Evolutionary conservation across 2,329 filamentous ascomycete species (phyloP).

Genomic region (Arthrinium phaeospermum): DNA sequence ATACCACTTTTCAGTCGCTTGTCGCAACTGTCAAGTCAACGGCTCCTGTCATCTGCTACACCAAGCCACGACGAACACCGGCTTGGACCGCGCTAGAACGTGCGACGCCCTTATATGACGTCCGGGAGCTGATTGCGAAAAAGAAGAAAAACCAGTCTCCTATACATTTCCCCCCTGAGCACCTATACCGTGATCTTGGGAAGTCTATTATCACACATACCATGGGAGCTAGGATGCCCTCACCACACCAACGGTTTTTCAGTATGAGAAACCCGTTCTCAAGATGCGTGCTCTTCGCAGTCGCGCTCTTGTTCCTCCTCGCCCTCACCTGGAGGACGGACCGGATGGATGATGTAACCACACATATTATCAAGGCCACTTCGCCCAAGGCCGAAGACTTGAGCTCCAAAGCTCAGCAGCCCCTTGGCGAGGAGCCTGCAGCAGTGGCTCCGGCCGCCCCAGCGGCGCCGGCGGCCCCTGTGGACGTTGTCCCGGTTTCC

Average conservation of each 20-base stretch:
- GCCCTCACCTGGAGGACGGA: slow-evolving; percentile 49
- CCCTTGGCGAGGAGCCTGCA: slow-evolving; percentile 35
- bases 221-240: slow-evolving; percentile 47
- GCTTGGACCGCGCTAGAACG: slow-evolving; percentile 8
- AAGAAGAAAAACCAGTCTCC: neutral
- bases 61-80: slow-evolving; percentile 2
- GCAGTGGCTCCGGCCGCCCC: slow-evolving; percentile 25
- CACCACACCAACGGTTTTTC: slow-evolving; percentile 48
- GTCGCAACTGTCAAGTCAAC: slow-evolving; percentile 11
- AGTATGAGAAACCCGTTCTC: slow-evolving; percentile 56
- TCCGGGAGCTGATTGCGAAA: neutral
- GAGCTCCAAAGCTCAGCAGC: slow-evolving; percentile 32
- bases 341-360: slow-evolving; percentile 45
- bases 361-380: slow-evolving; percentile 48
- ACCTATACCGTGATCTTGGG: neutral
- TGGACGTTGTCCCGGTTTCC: slow-evolving; percentile 40
- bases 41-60: slow-evolving; percentile 8
- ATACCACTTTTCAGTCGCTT: neutral
- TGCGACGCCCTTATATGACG: slow-evolving; percentile 6
- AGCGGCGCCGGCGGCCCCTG: slow-evolving; percentile 16
- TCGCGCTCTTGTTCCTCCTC: slow-evolving; percentile 50
- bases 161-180: slow-evolving; percentile 2
- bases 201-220: slow-evolving; percentile 29
- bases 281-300: slow-evolving; percentile 50
- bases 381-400: slow-evolving; percentile 36